These are phyloP conservation scores for Fusarium setosum DNA, from an alignment of 2,329 filamentous ascomycete genomes.

Conservation along the genomic window DNA sequence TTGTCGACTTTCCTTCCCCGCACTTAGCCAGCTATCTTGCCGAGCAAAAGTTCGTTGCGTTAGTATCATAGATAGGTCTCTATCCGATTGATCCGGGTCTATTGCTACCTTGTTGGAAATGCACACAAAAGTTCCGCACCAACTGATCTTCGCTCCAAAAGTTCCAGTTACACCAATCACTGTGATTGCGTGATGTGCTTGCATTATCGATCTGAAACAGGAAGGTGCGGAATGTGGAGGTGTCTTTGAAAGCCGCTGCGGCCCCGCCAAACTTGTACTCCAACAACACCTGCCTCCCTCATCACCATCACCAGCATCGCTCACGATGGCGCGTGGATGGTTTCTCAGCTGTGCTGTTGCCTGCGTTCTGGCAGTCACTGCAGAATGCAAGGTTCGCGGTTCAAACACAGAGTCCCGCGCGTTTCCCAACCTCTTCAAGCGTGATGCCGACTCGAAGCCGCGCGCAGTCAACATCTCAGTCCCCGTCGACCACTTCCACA, in stretches of 20 bases:
- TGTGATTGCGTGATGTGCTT: no score
- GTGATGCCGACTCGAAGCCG: background rate
- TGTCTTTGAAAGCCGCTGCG: background rate
- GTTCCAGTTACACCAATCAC: no score
- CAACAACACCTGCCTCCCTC: background rate
- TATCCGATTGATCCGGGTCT: no score
- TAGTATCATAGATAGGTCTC: no score
- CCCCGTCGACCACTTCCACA: slow-evolving; percentile 85
- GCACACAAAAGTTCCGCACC: no score
- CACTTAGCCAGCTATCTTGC: no score
- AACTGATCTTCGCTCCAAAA: no score
- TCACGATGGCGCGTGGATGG: slow-evolving; percentile 21
- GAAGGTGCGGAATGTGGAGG: background rate
- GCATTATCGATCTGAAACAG: background rate
- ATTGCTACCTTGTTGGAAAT: no score
- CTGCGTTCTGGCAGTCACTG: slow-evolving; percentile 10
- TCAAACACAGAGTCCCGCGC: background rate
- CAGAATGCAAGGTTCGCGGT: background rate
- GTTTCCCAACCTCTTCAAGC: background rate
- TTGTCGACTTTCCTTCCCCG: no score
- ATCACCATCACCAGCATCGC: background rate
- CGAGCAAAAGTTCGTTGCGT: no score
- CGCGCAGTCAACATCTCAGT: slow-evolving; percentile 51
- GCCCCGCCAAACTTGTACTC: background rate
- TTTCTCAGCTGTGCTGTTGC: slow-evolving; percentile 13